phyloP scores from a whole-genome alignment of 1,139 yeast genomes.

The Scheffersomyces insectosa region DNA sequence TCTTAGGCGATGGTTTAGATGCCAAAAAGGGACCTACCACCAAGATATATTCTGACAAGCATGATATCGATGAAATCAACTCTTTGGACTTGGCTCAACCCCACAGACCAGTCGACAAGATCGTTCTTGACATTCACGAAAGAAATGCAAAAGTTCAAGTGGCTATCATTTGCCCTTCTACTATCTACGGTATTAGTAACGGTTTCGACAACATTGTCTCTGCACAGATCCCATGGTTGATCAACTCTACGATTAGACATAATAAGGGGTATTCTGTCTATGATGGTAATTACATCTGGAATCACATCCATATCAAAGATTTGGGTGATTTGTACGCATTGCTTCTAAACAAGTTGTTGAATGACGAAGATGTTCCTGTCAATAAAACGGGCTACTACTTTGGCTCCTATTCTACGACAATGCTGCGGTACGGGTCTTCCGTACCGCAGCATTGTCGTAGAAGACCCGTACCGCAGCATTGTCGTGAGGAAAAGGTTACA shows the following conservation, averaged over 20 bases:
- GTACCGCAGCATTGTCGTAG: no score
- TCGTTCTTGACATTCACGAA: slow-evolving; percentile 28
- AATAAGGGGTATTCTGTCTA: slow-evolving; percentile 31
- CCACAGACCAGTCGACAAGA: slow-evolving; percentile 37
- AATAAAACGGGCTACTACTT: slow-evolving; percentile 39
- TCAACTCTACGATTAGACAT: slow-evolving; percentile 19
- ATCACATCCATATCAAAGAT: slow-evolving; percentile 37
- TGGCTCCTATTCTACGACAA: slow-evolving; percentile 24
- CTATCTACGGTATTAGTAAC: slow-evolving; percentile 25
- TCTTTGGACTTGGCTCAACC: slow-evolving; percentile 31
- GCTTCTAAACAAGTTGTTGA: slow-evolving; percentile 21
- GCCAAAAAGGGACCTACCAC: slow-evolving; percentile 19
- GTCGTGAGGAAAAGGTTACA: slow-evolving; percentile 15
- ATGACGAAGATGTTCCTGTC: slow-evolving; percentile 24
- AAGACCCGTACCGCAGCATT: no score
- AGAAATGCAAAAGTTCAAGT: slow-evolving; percentile 19
- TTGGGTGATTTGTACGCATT: slow-evolving; percentile 33
- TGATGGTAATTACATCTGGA: slow-evolving; percentile 37
- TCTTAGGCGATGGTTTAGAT: slow-evolving; percentile 27
- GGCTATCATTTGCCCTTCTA: slow-evolving; percentile 26
- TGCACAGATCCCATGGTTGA: slow-evolving; percentile 32
- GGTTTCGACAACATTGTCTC: slow-evolving; percentile 37
- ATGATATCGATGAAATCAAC: slow-evolving; percentile 29
- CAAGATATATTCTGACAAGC: slow-evolving; percentile 31
- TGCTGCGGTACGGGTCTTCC: no score